These are phyloP conservation scores for Parietaria judaica DNA, from an alignment of 306 rosid species.

Conservation along the genomic window DNA sequence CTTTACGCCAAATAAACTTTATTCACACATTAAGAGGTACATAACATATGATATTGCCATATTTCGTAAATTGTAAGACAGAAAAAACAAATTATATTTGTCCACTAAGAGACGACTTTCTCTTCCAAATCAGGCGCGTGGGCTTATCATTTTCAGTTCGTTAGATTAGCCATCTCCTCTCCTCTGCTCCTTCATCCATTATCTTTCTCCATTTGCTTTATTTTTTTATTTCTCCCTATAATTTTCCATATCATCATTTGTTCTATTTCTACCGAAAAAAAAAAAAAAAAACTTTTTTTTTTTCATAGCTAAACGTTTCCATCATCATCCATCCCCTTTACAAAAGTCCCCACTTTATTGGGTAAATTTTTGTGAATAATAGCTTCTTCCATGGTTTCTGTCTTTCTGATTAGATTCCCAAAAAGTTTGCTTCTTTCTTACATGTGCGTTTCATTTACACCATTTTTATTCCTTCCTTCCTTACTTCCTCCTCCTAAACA, in stretches of 20 bases:
- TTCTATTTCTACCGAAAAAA: background rate
- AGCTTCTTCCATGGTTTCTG: slow-evolving; percentile 4
- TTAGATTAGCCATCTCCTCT: too few species aligned
- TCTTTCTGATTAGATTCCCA: slow-evolving; percentile 26
- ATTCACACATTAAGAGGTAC: too few species aligned
- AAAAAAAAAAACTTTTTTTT: background rate
- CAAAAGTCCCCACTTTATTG: slow-evolving; percentile 24
- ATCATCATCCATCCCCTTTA: slow-evolving; percentile 33
- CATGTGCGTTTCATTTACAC: slow-evolving; percentile 33
- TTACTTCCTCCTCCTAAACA: slow-evolving; percentile 12
- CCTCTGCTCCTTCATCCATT: too few species aligned
- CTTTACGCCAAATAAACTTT: too few species aligned
- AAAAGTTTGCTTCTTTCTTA: slow-evolving; percentile 14
- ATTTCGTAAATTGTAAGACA: too few species aligned
- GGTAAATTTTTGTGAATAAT: slow-evolving; percentile 21
- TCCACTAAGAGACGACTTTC: too few species aligned
- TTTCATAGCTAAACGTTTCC: slow-evolving; percentile 13
- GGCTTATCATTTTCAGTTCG: too few species aligned
- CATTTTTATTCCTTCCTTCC: slow-evolving; percentile 24
- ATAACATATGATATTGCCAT: too few species aligned
- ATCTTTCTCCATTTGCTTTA: background rate
- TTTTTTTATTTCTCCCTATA: background rate
- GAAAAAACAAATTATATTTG: too few species aligned
- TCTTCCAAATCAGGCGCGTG: too few species aligned
- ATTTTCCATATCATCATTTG: slow-evolving; percentile 6